These are phyloP conservation scores for Stentor roeselii DNA, from an alignment of 73 alveolate species.

Conservation along the genomic window DNA sequence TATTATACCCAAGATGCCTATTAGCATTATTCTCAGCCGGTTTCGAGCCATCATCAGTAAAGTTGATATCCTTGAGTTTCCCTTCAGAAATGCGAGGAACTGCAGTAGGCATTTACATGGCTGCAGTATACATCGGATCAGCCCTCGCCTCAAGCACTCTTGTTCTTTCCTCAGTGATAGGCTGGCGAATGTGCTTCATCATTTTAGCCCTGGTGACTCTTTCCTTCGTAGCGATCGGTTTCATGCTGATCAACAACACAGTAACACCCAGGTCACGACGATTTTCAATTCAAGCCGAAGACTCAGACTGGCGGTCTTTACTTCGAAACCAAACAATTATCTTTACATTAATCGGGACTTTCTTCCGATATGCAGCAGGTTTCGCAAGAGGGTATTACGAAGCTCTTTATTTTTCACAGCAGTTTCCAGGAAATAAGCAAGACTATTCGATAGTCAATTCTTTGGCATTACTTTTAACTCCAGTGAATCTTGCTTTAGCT, in stretches of 20 bases:
- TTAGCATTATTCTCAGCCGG: constrained; percentile 18
- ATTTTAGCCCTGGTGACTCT: background rate
- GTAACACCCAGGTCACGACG: background rate
- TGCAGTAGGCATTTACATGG: background rate
- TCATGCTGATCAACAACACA: background rate
- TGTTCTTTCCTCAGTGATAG: background rate
- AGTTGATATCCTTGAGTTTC: background rate
- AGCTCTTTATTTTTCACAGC: constrained; percentile 2
- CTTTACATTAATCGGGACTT: constrained; percentile 14
- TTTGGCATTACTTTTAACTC: background rate
- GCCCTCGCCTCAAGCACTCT: constrained; percentile 2
- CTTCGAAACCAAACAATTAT: background rate
- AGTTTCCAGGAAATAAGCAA: background rate
- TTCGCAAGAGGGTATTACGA: constrained; percentile 24
- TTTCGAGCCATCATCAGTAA: background rate
- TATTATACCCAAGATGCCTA: background rate
- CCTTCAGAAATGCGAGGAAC: constrained; percentile 1
- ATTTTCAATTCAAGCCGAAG: background rate
- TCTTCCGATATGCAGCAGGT: constrained; percentile 6
- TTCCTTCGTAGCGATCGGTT: background rate
- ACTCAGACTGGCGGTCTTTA: background rate
- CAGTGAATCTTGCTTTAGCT: background rate
- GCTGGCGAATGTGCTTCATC: background rate
- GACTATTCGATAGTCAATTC: background rate
- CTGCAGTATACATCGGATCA: constrained; percentile 6